Percentiles rank a stretch among this genome's conserved stretches.
These are phyloP conservation scores for Magnusiomyces paraingens DNA, from an alignment of 1,139 yeast species.

Conservation along the genomic window DNA sequence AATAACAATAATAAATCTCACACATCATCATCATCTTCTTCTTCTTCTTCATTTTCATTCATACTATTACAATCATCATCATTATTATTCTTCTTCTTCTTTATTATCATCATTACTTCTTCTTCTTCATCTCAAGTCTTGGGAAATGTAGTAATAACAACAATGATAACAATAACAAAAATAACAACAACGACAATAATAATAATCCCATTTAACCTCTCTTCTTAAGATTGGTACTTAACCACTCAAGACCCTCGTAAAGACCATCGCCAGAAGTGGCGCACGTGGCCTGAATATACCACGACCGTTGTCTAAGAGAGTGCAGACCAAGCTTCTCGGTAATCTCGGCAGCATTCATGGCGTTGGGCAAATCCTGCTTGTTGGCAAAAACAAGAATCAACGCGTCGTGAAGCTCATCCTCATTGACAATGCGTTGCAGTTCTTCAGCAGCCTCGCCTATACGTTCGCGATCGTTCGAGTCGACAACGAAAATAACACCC, in stretches of 20 bases:
- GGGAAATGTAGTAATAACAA: too few relatives aligned
- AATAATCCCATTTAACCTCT: slow-evolving; percentile 3
- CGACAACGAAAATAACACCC: slow-evolving; percentile 89
- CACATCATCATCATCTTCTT: too few relatives aligned
- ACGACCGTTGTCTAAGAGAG: slow-evolving; percentile 87
- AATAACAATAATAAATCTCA: not conserved
- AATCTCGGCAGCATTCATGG: slow-evolving; percentile 92
- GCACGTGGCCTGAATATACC: slow-evolving; percentile 93
- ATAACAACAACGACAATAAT: too few relatives aligned
- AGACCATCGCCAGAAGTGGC: slow-evolving; percentile 94
- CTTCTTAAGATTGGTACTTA: slow-evolving; percentile 78
- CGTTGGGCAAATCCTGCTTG: slow-evolving; percentile 93
- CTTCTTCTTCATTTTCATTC: too few relatives aligned
- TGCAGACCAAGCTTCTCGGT: slow-evolving; percentile 89
- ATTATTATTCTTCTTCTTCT: not conserved
- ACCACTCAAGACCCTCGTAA: slow-evolving; percentile 93
- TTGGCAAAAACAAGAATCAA: slow-evolving; percentile 62
- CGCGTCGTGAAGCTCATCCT: slow-evolving; percentile 89
- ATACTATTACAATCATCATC: not conserved
- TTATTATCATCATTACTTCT: not conserved
- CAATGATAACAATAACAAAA: too few relatives aligned
- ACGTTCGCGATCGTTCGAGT: slow-evolving; percentile 91
- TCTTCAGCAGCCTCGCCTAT: slow-evolving; percentile 90
- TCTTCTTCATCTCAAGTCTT: too few relatives aligned
- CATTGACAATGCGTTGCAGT: slow-evolving; percentile 89